Conservation (phyloP, 148 eudicot species). For the Rhododendron ovatum region DNA sequence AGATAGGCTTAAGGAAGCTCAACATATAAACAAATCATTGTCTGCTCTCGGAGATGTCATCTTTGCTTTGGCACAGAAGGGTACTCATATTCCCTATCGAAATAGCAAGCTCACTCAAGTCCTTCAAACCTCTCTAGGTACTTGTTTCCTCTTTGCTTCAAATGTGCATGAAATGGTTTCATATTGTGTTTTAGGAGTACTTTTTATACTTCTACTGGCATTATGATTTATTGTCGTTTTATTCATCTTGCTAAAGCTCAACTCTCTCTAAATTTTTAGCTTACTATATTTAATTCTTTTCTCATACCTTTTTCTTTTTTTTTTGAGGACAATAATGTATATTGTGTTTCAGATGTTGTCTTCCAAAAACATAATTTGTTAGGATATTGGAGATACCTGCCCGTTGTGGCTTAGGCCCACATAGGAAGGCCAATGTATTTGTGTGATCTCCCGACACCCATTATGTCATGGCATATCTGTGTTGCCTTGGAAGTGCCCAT, state of each 20-base stretch:
- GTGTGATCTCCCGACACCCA: background rate
- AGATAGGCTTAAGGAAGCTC: constrained; percentile 43
- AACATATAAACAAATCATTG: constrained; percentile 40
- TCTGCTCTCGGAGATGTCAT: constrained; percentile 42
- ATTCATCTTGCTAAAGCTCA: background rate
- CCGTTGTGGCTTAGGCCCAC: background rate
- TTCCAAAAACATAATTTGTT: background rate
- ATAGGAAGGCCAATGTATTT: background rate
- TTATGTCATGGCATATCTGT: background rate
- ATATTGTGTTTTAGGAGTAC: background rate
- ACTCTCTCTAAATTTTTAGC: background rate
- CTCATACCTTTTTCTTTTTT: background rate
- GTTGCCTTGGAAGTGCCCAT: background rate
- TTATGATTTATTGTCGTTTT: background rate
- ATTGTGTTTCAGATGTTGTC: background rate
- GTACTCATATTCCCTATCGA: constrained; percentile 33
- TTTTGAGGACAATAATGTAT: background rate
- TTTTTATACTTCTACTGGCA: background rate
- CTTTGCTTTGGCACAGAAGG: constrained; percentile 34
- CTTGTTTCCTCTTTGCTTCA: background rate
- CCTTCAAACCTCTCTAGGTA: constrained; percentile 38
- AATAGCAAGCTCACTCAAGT: constrained; percentile 45
- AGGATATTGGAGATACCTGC: background rate
- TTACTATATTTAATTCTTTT: background rate
- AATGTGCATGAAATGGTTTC: background rate